Conservation (phyloP, 257 asterid genomes). For the Thymus mandschuricus region DNA sequence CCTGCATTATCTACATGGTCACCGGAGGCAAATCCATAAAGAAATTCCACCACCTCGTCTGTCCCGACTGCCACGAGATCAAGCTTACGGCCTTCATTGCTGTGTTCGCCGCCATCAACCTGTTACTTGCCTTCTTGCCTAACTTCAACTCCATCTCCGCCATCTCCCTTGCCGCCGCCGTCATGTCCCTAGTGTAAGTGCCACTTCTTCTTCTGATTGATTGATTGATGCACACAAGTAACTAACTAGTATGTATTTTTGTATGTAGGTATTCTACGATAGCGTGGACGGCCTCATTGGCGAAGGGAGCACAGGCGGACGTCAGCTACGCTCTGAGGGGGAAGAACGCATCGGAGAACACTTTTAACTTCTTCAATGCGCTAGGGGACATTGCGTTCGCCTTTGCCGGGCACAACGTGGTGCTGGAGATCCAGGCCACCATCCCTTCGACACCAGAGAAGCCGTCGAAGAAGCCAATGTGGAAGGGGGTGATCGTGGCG, state of each 20-base stretch:
- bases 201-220: conserved; percentile 5
- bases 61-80: conserved; percentile 33
- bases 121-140: conserved; percentile 55
- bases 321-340: conserved; percentile 51
- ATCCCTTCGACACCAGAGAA: conserved; percentile 66
- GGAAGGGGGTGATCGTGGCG: conserved; percentile 70
- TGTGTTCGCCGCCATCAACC: conserved; percentile 51
- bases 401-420: conserved; percentile 75
- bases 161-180: conserved; percentile 60
- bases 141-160: conserved; percentile 65
- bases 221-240: no score
- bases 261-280: conserved; percentile 49
- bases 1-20: conserved; percentile 73
- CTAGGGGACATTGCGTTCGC: conserved; percentile 73
- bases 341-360: conserved; percentile 20
- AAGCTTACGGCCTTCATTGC: conserved; percentile 54
- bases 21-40: conserved; percentile 70
- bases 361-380: conserved; percentile 55
- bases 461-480: conserved; percentile 72
- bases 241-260: no score
- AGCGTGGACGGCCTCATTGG: conserved; percentile 55
- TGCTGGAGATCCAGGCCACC: conserved; percentile 72
- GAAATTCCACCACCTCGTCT: conserved; percentile 46
- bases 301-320: conserved; percentile 22
- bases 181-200: conserved; percentile 57